phyloP scores from a whole-genome alignment of 345 rosid genomes.

The Lepidium aucheri region DNA sequence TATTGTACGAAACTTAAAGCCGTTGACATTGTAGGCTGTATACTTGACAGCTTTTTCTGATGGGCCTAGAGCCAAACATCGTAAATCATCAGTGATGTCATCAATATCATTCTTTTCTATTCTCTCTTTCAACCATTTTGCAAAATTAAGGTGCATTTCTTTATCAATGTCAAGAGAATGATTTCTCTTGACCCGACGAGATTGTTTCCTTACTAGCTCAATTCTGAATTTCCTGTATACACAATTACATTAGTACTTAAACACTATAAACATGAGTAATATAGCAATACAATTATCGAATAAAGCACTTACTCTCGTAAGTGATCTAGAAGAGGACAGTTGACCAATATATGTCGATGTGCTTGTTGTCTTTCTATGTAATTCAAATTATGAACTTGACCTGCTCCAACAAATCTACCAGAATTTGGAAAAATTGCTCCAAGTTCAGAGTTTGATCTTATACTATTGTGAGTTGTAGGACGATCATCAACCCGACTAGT shows the following conservation, averaged over 20 bases:
- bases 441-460: no score
- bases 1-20: not conserved
- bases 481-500: no score
- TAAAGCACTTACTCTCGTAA: conserved; percentile 1
- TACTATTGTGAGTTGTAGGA: no score
- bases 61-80: not conserved
- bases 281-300: not conserved
- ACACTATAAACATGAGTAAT: no score
- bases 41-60: not conserved
- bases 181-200: not conserved
- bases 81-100: not conserved
- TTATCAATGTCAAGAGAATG: not conserved
- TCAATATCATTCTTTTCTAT: not conserved
- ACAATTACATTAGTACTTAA: not conserved
- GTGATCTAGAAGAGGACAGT: not conserved
- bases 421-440: no score
- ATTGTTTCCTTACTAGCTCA: not conserved
- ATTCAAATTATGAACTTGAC: not conserved
- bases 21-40: not conserved
- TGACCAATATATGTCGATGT: not conserved
- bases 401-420: not conserved
- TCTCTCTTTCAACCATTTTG: not conserved
- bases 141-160: conserved; percentile 1
- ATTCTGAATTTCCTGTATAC: not conserved
- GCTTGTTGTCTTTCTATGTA: not conserved